Base-by-base conservation (phyloP, 371 early-diverging fungal genomes). In the Rhizomucor pusillus region DNA sequence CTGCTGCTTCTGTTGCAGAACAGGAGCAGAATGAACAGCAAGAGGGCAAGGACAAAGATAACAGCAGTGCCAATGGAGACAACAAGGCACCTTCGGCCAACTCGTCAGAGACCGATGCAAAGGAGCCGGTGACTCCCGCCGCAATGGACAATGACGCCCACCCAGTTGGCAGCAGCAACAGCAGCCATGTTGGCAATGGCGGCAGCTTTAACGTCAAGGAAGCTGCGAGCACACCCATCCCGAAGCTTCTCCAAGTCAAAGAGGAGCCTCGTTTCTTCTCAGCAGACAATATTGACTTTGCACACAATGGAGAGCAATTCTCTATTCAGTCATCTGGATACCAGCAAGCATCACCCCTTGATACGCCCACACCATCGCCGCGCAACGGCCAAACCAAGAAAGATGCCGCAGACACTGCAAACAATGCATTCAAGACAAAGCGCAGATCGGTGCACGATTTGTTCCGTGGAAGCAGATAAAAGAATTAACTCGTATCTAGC, bases 391-490 rank as follows among this genome's bases (percentile, higher is more conserved):
- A 44, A 12, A 6, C 50, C 25, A 49, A 50, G 24, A 46, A 47
- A 13, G 18, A 10, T 10, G 18, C 37, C 35, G 34, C 40, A 9
- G 36, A 34, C 29, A 47, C 36, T 16, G 25, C 41, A 7, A 37
- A 25, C 16, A n/a, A 41, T 37, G 45, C 57, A 2, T 3, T 43
- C 37, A 57, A 57, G 37, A 51, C 43, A 25, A 57, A 57, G 46
- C 57, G 57, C 43, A 25, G 57, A 34, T 57, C 57, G 0, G 52
- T 57, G 4, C 57, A 57, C 43, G 51, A 35, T 25, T 33, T 57
- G 12, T 57, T 57, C 52, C 57, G 57, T 29, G 29, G 29, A 29
- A 29, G 29, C 29, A 29, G 7, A 7, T 29, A 29, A 7, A 29
- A 29, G n/a, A n/a, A n/a, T n/a, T n/a, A n/a, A n/a, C n/a, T n/a